These are phyloP conservation scores for Maudiozyma pseudohumilis DNA, from an alignment of 805 yeast species.

Conservation along the genomic window DNA sequence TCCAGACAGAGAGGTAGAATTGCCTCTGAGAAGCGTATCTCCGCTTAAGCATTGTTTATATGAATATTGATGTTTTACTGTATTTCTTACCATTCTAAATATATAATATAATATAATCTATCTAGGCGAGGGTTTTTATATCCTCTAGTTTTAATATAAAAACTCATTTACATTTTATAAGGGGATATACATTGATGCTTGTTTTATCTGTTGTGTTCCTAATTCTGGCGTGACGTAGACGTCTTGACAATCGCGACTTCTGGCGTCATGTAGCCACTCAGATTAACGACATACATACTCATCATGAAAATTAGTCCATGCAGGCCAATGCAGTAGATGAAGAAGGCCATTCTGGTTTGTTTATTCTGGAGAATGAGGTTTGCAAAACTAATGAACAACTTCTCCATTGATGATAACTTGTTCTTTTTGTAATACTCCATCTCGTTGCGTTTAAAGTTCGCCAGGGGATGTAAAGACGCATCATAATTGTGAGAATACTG, in stretches of 20 bases:
- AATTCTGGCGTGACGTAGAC: neutral
- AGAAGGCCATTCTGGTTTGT: slow-evolving; percentile 59
- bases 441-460: slow-evolving; percentile 68
- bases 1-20: slow-evolving; percentile 90
- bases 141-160: neutral
- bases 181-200: neutral
- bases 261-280: slow-evolving; percentile 37
- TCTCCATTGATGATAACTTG: slow-evolving; percentile 65
- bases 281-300: slow-evolving; percentile 43
- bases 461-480: slow-evolving; percentile 71
- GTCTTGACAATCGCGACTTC: slow-evolving; percentile 29
- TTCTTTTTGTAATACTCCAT: slow-evolving; percentile 59
- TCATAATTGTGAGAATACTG: slow-evolving; percentile 60
- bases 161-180: neutral
- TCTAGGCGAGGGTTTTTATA: neutral
- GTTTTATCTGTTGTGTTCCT: neutral
- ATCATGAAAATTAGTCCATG: slow-evolving; percentile 65
- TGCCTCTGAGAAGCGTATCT: slow-evolving; percentile 77
- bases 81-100: slow-evolving; percentile 1
- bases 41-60: slow-evolving; percentile 39
- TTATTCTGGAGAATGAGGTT: slow-evolving; percentile 67
- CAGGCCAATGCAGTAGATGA: slow-evolving; percentile 62
- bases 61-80: slow-evolving; percentile 2
- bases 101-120: slow-evolving; percentile 2
- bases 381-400: slow-evolving; percentile 64